Base-by-base conservation (phyloP, 2,329 filamentous ascomycete genomes). In the Pseudopyricularia cyperi region DNA sequence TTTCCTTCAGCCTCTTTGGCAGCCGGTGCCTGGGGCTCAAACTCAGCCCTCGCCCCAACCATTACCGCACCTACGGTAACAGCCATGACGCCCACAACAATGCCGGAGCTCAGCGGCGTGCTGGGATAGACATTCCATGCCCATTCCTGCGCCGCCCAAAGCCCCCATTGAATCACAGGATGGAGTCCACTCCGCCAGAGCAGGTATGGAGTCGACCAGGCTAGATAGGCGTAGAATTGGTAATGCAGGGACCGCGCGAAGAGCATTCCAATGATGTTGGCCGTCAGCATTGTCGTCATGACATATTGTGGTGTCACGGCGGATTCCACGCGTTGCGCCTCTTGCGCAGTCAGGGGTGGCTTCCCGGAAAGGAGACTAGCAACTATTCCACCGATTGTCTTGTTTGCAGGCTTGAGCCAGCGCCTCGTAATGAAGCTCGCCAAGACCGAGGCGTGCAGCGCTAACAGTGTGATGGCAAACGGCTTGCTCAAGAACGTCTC, bases 71-170 rank as follows among this genome's bases (percentile, higher is more conserved):
- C 69, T 1, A 91, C 80, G 15, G 85, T 86, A 12, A 78, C 63
- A 17, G 80, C 79, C 59, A 97, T 71, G 37, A 81, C 79, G 24
- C 74, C 74, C 14, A 98, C 86, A 8, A 89, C 90, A 15, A 74
- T 69, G 14, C 63, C 64, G 4, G 78, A 81, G 62, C 77, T 81
- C 48, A 62, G 54, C 30, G 68, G 62, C 4, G 77, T 81, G 63
- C 89, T 95, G n/a, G 90, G 90, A 63, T 86, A 96, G 9, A 90
- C 81, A 60, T 96, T 95, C 90, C 90, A 96, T 12, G 87, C 88
- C 83, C 85, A 90, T 66, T 96, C 90, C 67, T 96, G 90, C 54
- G 79, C 73, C 3, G 73, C 76, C 85, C 87, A 95, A 9, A 90
- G 67, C 4, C 68, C 69, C 61, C 83, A 83, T 58, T 89, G 78